Conservation (phyloP, 257 asterid species). For the Solanum pennellii region DNA sequence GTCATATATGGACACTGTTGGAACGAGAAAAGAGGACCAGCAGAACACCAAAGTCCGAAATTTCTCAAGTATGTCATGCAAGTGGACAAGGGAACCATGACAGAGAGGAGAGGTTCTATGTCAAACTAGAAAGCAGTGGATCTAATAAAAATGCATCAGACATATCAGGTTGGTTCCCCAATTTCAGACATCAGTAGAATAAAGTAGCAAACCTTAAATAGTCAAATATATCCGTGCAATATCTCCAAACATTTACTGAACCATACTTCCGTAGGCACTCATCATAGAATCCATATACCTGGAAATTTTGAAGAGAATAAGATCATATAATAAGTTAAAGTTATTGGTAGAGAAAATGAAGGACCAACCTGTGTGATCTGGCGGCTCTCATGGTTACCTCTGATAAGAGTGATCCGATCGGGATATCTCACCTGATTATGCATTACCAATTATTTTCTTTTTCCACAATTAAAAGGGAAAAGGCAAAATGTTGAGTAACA, state of each 20-base stretch:
- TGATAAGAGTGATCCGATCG: slow-evolving; percentile 87
- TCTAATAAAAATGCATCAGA: background rate
- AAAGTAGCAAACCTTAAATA: slow-evolving; percentile 64
- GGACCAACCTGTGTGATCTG: slow-evolving; percentile 89
- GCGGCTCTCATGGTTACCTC: slow-evolving; percentile 98
- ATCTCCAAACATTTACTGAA: slow-evolving; percentile 95
- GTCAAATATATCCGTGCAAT: slow-evolving; percentile 95
- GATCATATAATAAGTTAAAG: background rate
- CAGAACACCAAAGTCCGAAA: background rate
- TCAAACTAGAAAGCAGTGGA: background rate
- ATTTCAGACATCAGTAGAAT: background rate
- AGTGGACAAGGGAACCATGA: background rate
- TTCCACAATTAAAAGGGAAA: background rate
- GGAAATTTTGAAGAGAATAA: slow-evolving; percentile 9
- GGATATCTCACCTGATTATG: slow-evolving; percentile 83
- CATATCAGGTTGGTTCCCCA: background rate
- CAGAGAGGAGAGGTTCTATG: background rate
- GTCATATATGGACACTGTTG: background rate
- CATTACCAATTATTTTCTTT: background rate
- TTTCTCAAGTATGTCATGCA: background rate
- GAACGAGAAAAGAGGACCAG: background rate
- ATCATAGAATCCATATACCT: slow-evolving; percentile 99
- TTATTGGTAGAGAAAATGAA: background rate
- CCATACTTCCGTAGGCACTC: slow-evolving; percentile 96
- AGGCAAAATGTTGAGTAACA: background rate